Conservation (phyloP, 495 filamentous ascomycete genomes). For the Aspergillus bridgeri region DNA sequence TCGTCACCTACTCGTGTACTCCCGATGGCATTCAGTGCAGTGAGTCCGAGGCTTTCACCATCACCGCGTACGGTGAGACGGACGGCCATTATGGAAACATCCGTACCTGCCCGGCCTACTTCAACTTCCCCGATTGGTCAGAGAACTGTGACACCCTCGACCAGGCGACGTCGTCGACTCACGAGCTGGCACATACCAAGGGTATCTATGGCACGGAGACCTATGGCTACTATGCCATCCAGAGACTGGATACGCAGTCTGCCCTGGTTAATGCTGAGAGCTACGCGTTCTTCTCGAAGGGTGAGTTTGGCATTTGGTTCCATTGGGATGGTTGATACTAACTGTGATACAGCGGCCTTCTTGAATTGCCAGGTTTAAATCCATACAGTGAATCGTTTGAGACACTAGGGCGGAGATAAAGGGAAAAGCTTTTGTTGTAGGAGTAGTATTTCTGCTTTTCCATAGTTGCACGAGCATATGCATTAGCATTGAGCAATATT, state of each 20-base stretch:
- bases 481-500: neutral
- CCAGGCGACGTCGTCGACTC: slow-evolving; percentile 5
- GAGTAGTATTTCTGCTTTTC: too few relatives aligned
- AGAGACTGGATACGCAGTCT: neutral
- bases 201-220: slow-evolving; percentile 6
- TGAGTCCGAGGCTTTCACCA: neutral
- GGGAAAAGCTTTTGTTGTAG: too few relatives aligned
- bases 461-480: too few relatives aligned
- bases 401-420: too few relatives aligned
- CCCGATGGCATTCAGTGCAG: neutral
- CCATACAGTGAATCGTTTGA: too few relatives aligned
- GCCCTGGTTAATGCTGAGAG: slow-evolving; percentile 12
- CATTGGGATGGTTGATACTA: neutral
- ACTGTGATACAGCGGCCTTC: neutral
- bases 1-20: slow-evolving; percentile 7
- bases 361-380: neutral
- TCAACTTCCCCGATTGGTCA: neutral
- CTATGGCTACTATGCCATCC: slow-evolving; percentile 4
- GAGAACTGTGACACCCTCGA: slow-evolving; percentile 4
- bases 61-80: slow-evolving; percentile 5
- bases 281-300: slow-evolving; percentile 10
- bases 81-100: slow-evolving; percentile 3
- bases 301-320: neutral
- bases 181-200: slow-evolving; percentile 10
- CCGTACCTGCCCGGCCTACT: slow-evolving; percentile 7